Evolutionary conservation across 495 filamentous ascomycete genomes (phyloP).

Genomic region (Talaromyces adpressus): DNA sequence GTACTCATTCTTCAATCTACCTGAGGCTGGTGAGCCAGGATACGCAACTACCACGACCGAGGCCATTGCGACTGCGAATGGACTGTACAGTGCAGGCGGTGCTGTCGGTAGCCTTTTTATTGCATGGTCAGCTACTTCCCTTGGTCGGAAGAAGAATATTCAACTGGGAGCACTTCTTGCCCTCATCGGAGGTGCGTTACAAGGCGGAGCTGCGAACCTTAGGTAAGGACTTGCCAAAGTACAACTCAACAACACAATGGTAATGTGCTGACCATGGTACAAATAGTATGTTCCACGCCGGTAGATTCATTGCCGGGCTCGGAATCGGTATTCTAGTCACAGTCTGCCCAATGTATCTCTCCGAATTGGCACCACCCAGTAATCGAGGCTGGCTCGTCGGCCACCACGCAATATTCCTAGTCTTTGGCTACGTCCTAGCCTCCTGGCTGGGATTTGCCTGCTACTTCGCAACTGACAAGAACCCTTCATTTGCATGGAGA

Average conservation of each 20-base stretch:
- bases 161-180: constrained; percentile 36
- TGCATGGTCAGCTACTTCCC: constrained; percentile 36
- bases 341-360: constrained; percentile 39
- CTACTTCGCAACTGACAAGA: constrained; percentile 26
- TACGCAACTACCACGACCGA: constrained; percentile 40
- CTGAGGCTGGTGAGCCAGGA: constrained; percentile 28
- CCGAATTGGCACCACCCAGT: constrained; percentile 28
- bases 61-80: constrained; percentile 41
- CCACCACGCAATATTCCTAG: constrained; percentile 32
- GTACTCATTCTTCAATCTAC: constrained; percentile 39
- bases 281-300: constrained; percentile 39
- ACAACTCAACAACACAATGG: background rate
- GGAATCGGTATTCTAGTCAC: constrained; percentile 40
- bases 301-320: constrained; percentile 39
- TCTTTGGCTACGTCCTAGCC: constrained; percentile 36
- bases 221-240: constrained; percentile 11
- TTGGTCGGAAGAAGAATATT: constrained; percentile 37
- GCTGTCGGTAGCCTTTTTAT: constrained; percentile 35
- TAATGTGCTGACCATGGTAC: constrained; percentile 7
- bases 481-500: constrained; percentile 35
- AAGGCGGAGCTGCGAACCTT: constrained; percentile 34
- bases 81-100: constrained; percentile 39
- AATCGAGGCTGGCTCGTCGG: constrained; percentile 32
- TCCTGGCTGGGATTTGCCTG: constrained; percentile 39
- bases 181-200: constrained; percentile 38